These are phyloP conservation scores for Rutstroemia sydowiana DNA, from an alignment of 2,329 filamentous ascomycete species.

Conservation along the genomic window DNA sequence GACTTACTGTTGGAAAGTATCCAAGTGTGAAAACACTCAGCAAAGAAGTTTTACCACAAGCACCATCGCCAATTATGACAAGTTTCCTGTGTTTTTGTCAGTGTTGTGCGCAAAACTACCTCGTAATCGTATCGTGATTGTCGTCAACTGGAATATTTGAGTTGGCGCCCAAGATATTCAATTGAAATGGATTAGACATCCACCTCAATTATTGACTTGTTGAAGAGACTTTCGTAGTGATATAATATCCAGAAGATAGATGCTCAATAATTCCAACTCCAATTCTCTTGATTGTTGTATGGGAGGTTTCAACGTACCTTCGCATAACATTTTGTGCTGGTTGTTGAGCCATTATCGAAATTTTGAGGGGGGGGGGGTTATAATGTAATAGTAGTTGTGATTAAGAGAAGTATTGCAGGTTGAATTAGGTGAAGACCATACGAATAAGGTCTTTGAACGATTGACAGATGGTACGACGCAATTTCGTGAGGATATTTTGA, in stretches of 20 bases:
- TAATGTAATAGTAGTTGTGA: background rate
- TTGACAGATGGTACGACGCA: background rate
- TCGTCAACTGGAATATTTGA: background rate
- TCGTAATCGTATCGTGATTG: background rate
- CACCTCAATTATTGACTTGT: background rate
- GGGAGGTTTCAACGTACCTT: constrained; percentile 29
- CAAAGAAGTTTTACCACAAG: constrained; percentile 96
- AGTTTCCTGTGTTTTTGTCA: constrained; percentile 60
- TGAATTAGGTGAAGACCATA: constrained; percentile 15
- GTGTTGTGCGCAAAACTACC: background rate
- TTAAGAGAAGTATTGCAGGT: constrained; percentile 2
- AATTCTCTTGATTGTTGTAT: background rate
- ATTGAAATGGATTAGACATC: background rate
- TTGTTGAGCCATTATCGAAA: constrained; percentile 28
- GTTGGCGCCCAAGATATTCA: constrained; percentile 4
- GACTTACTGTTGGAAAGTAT: constrained; percentile 90
- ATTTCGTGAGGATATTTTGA: background rate
- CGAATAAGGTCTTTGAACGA: constrained; percentile 17
- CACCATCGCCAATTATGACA: constrained; percentile 94
- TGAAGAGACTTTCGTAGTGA: too few relatives aligned
- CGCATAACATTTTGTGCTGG: constrained; percentile 37
- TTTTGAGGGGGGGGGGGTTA: background rate
- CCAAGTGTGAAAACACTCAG: constrained; percentile 96
- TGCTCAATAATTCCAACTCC: background rate
- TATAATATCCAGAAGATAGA: too few relatives aligned